These are phyloP conservation scores for Metschnikowia chrysomelidarum DNA, from an alignment of 805 yeast genomes.

Conservation along the genomic window DNA sequence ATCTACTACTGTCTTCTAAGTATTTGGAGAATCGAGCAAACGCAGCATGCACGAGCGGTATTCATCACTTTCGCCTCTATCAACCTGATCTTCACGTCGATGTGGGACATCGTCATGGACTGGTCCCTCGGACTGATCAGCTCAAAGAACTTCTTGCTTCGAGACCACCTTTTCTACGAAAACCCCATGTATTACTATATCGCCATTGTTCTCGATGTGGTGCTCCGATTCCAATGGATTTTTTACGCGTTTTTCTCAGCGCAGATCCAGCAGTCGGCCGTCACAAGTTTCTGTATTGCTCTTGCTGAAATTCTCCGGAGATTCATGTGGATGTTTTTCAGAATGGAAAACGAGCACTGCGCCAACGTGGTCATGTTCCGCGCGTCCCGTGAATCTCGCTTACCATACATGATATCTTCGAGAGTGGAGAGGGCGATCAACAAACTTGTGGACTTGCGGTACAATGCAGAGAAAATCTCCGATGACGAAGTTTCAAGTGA, in stretches of 20 bases:
- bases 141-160: constrained; percentile 53
- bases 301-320: constrained; percentile 79
- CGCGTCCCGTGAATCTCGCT: constrained; percentile 82
- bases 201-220: constrained; percentile 71
- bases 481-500: constrained; percentile 12
- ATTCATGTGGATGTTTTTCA: constrained; percentile 84
- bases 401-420: constrained; percentile 63
- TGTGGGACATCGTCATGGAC: constrained; percentile 96
- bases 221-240: constrained; percentile 87
- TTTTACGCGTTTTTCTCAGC: constrained; percentile 76
- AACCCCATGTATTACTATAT: constrained; percentile 60
- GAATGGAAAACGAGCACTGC: constrained; percentile 96
- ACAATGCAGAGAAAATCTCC: constrained; percentile 14
- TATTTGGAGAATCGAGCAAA: constrained; percentile 64
- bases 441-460: constrained; percentile 34
- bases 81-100: constrained; percentile 64
- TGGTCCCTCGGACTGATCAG: constrained; percentile 82
- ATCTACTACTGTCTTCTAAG: constrained; percentile 72
- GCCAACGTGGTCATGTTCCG: constrained; percentile 82
- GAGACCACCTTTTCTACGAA: constrained; percentile 69
- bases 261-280: constrained; percentile 84
- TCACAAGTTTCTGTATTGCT: constrained; percentile 80
- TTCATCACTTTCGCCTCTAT: constrained; percentile 73
- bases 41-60: constrained; percentile 44
- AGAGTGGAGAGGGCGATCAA: constrained; percentile 38